A percentile compares a stretch with the other conserved stretches of the same genome.
These are phyloP conservation scores for Endoconidiophora polonica DNA, from an alignment of 2,329 filamentous ascomycete genomes.

Conservation along the genomic window DNA sequence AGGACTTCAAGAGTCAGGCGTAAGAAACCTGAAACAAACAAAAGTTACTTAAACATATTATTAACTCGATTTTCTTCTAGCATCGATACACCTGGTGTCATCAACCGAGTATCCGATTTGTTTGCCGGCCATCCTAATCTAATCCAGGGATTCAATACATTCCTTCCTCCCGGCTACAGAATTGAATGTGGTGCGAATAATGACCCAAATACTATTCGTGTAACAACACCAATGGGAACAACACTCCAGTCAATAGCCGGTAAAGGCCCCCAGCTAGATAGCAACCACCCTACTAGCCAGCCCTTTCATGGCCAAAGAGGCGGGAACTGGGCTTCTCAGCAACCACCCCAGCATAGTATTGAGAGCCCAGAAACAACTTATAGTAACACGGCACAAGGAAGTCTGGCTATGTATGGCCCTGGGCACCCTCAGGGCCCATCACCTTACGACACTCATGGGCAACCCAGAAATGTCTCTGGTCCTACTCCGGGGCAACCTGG, in stretches of 20 bases:
- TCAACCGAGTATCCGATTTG: slow-evolving; percentile 85
- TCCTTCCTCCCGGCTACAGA: slow-evolving; percentile 83
- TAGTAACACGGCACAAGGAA: slow-evolving; percentile 38
- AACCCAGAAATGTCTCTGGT: slow-evolving; percentile 16
- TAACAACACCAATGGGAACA: slow-evolving; percentile 95
- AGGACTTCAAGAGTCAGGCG: slow-evolving; percentile 97
- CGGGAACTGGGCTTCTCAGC: slow-evolving; percentile 35
- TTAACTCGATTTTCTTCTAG: background rate
- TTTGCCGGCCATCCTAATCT: slow-evolving; percentile 91
- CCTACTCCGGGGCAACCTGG: slow-evolving; percentile 12
- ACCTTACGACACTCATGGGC: slow-evolving; percentile 19
- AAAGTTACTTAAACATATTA: background rate
- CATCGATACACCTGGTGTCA: slow-evolving; percentile 94
- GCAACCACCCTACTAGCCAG: slow-evolving; percentile 25
- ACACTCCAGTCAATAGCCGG: slow-evolving; percentile 73
- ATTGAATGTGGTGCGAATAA: slow-evolving; percentile 92
- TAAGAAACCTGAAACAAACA: slow-evolving; percentile 26
- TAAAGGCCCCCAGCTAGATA: slow-evolving; percentile 28
- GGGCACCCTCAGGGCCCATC: slow-evolving; percentile 13
- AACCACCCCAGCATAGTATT: slow-evolving; percentile 30
- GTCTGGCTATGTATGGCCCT: slow-evolving; percentile 30
- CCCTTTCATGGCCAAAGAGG: slow-evolving; percentile 31
- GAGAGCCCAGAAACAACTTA: slow-evolving; percentile 47
- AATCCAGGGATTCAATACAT: slow-evolving; percentile 97
- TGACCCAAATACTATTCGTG: slow-evolving; percentile 87